Percentiles rank a stretch among this genome's conserved stretches.
Conservation (phyloP, 129 eudicot species). For the Chrysanthemum lavandulifolium region DNA sequence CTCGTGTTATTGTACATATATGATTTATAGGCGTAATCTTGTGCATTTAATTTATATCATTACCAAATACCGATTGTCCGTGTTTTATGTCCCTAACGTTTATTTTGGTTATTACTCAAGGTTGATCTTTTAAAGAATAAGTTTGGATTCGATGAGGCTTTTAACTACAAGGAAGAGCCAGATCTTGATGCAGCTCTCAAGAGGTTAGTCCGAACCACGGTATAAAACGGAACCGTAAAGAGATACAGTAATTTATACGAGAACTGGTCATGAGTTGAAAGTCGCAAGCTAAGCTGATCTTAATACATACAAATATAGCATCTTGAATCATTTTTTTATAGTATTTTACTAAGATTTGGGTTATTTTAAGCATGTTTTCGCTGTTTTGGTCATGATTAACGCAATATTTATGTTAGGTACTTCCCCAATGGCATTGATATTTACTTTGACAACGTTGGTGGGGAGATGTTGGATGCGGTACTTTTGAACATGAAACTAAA, state of each 20-base stretch:
- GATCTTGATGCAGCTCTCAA: slow-evolving; percentile 35
- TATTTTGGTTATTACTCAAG: slow-evolving; percentile 19
- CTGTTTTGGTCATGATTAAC: not conserved
- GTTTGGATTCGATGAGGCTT: slow-evolving; percentile 50
- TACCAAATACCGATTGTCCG: not conserved
- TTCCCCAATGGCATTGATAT: slow-evolving; percentile 41
- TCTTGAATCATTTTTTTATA: too few relatives aligned
- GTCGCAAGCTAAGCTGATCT: too few relatives aligned
- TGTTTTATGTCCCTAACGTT: not conserved
- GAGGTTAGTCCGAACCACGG: slow-evolving; percentile 21
- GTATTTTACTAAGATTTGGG: too few relatives aligned
- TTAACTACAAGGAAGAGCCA: slow-evolving; percentile 50
- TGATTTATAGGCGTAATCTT: not conserved
- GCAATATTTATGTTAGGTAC: slow-evolving; percentile 6
- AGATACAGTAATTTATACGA: not conserved
- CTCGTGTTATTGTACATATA: not conserved
- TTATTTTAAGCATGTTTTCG: too few relatives aligned
- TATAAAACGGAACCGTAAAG: too few relatives aligned
- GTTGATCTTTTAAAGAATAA: slow-evolving; percentile 47
- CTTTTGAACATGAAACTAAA: slow-evolving; percentile 35
- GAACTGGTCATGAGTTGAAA: too few relatives aligned
- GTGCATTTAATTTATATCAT: not conserved
- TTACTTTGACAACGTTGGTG: slow-evolving; percentile 42
- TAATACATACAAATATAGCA: too few relatives aligned
- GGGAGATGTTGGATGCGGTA: slow-evolving; percentile 41